Evolutionary conservation across 306 rosid species (phyloP).

Genomic region (Lablab purpureus): DNA sequence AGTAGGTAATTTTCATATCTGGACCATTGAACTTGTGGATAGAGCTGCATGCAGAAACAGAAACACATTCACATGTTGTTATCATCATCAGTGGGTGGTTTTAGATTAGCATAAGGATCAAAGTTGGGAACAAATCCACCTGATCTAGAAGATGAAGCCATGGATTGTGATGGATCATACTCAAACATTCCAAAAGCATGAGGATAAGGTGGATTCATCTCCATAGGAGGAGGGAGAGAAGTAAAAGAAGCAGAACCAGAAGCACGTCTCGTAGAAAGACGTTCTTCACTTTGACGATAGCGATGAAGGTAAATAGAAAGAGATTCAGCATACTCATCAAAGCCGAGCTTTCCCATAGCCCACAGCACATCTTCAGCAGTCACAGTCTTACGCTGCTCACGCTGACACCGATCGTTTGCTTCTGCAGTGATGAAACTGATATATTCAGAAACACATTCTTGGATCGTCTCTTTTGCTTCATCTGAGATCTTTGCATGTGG

Average conservation of each 20-base stretch:
- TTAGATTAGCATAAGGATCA: slow-evolving; percentile 24
- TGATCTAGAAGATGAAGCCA: background rate
- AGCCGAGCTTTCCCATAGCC: slow-evolving; percentile 77
- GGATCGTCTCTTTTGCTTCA: slow-evolving; percentile 78
- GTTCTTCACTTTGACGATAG: slow-evolving; percentile 50
- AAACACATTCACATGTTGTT: too few species aligned
- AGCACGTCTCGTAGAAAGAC: slow-evolving; percentile 3
- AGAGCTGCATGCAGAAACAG: too few species aligned
- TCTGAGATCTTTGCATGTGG: slow-evolving; percentile 77
- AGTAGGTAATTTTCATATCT: too few species aligned
- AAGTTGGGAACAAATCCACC: background rate
- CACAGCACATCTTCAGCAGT: slow-evolving; percentile 76
- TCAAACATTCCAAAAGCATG: background rate
- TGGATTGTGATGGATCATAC: background rate
- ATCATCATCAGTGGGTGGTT: too few species aligned
- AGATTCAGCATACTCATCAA: slow-evolving; percentile 67
- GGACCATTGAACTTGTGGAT: too few species aligned
- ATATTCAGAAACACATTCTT: slow-evolving; percentile 78
- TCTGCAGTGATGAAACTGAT: slow-evolving; percentile 79
- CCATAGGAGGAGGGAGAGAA: background rate
- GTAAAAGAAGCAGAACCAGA: background rate
- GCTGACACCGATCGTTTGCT: slow-evolving; percentile 76
- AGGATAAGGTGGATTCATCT: background rate
- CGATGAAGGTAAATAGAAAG: slow-evolving; percentile 60
- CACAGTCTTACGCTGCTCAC: slow-evolving; percentile 72